phyloP scores from a whole-genome alignment of 2,329 filamentous ascomycete species.

The Diaporthe humulicola region DNA sequence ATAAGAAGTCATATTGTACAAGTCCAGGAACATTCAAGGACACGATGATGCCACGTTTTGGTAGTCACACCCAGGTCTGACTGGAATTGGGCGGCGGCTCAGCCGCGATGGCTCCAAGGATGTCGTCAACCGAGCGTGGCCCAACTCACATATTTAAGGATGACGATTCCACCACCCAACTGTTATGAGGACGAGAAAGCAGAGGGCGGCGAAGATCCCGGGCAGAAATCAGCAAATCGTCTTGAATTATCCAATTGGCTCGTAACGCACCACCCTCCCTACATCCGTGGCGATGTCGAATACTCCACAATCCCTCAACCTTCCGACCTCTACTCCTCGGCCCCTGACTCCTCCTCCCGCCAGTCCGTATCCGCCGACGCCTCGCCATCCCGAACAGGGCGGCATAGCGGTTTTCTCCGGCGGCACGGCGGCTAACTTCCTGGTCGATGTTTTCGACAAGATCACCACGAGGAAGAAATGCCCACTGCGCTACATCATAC shows the following conservation, averaged over 20 bases:
- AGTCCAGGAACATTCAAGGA: neutral
- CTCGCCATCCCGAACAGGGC: conserved; percentile 22
- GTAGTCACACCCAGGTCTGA: neutral
- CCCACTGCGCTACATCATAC: conserved; percentile 86
- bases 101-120: conserved; percentile 30
- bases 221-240: neutral
- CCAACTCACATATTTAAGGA: conserved; percentile 9
- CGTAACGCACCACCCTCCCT: neutral
- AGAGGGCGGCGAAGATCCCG: neutral
- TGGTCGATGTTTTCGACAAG: conserved; percentile 89
- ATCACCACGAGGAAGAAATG: conserved; percentile 75
- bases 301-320: conserved; percentile 11
- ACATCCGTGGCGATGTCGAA: neutral
- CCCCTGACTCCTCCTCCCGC: conserved; percentile 16
- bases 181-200: neutral
- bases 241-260: neutral
- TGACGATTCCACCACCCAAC: conserved; percentile 6
- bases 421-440: conserved; percentile 92
- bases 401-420: conserved; percentile 91
- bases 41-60: conserved; percentile 46
- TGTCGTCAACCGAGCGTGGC: conserved; percentile 4
- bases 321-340: conserved; percentile 28
- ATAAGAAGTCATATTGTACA: neutral
- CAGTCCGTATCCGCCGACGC: conserved; percentile 30
- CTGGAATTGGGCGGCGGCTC: conserved; percentile 14